Evolutionary conservation across 2,329 filamentous ascomycete species (phyloP).

Genomic region (Claviceps humidiphila): DNA sequence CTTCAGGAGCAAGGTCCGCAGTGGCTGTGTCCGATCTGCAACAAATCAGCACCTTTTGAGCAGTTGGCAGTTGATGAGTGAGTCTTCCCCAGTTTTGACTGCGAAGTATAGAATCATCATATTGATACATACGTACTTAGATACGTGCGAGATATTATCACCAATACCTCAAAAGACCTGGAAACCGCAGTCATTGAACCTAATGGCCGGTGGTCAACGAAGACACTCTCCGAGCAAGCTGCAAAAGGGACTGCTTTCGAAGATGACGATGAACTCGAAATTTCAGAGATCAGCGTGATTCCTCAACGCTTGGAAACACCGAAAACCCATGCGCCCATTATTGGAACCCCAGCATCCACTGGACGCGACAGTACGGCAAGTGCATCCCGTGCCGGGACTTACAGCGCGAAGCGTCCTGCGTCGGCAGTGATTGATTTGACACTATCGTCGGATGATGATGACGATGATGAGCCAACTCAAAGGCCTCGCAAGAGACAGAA

Average conservation of each 20-base stretch:
- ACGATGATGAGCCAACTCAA: conserved; percentile 35
- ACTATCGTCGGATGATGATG: conserved; percentile 41
- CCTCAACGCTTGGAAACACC: conserved; percentile 25
- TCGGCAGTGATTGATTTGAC: conserved; percentile 48
- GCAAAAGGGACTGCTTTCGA: conserved; percentile 17
- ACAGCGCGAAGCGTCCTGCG: conserved; percentile 33
- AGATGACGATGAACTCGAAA: conserved; percentile 38
- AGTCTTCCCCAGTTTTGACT: conserved; percentile 16
- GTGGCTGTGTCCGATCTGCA: conserved; percentile 93
- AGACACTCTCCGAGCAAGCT: conserved; percentile 15
- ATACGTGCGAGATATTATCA: conserved; percentile 79
- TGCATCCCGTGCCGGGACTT: conserved; percentile 21
- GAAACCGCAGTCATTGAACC: conserved; percentile 89
- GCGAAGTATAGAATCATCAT: not conserved
- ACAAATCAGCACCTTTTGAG: conserved; percentile 68
- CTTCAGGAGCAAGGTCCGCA: conserved; percentile 92
- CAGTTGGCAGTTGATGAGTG: conserved; percentile 78
- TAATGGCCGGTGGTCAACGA: conserved; percentile 58
- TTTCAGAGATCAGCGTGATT: conserved; percentile 29
- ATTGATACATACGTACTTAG: conserved; percentile 24
- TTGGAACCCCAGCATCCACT: conserved; percentile 25
- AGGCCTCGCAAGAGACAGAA: conserved; percentile 35
- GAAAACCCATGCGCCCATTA: conserved; percentile 21
- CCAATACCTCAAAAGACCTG: conserved; percentile 52
- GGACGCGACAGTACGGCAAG: conserved; percentile 21